Evolutionary conservation across 2,329 filamentous ascomycete species (phyloP), one percentile per base, ranked within the genome.

Genomic region (Eutypa lata): DNA sequence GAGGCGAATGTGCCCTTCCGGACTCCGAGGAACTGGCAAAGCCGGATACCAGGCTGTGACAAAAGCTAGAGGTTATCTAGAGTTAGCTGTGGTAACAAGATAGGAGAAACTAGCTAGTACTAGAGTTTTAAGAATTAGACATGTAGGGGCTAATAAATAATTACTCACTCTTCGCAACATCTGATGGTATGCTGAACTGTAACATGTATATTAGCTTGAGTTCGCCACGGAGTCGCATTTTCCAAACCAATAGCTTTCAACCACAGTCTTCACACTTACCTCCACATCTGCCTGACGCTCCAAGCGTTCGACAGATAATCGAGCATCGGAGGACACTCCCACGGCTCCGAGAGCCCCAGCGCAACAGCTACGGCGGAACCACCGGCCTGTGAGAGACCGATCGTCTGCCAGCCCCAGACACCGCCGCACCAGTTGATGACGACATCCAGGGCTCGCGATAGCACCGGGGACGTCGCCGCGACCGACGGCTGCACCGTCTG

Each of bases 281-380:
- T 54, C 56, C 56, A 56, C 19, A 47, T 38, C 38, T 53, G 56
- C 22, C 56, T 43, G 2, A 58, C 56, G 13, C 54, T 54, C 56
- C 54, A 58, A 13, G 52, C 52, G 13, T 49, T 37, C 18, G 37
- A 42, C 21, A 58, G 33, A 3, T 42, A 18, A 16, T 45, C 54
- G 14, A 58, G 45, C 3, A 56, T 47, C n/a, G 54, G 56, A 16
- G 56, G 56, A 52, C 56, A 58, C 33, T 56, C 50, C 56, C 54
- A 58, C 19, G 54, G 52, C 37, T 58, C 54, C 26, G 50, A 53
- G 24, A 55, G 26, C 3, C 56, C 56, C 2, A 58, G 46, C 10
- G 50, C 13, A n/a, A 55, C 54, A 2, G 56, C 53, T 7, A 52
- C 44, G 19, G 46, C 54, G 18, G 48, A 46, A 18, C 43, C 50